Percentiles rank a stretch among this genome's conserved stretches.
phyloP scores from a whole-genome alignment of 345 rosid genomes.

The Pistacia integerrima region DNA sequence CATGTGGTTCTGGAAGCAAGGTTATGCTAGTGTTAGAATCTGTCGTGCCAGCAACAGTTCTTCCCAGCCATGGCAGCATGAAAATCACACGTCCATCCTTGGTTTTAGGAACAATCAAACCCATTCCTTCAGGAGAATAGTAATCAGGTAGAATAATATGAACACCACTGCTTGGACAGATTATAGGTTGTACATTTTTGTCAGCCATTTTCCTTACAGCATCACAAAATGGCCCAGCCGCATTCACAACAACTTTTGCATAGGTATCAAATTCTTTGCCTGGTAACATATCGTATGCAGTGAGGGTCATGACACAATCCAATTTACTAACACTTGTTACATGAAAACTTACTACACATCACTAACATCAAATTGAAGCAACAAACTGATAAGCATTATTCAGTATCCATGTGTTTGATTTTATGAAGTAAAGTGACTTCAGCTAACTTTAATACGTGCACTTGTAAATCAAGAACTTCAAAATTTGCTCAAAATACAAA shows the following conservation, averaged over 20 bases:
- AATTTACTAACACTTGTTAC: neutral
- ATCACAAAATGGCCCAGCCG: constrained; percentile 97
- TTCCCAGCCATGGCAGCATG: constrained; percentile 98
- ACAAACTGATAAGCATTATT: neutral
- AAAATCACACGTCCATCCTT: constrained; percentile 99
- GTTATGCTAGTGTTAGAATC: constrained; percentile 86
- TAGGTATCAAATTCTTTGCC: constrained; percentile 84
- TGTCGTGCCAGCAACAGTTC: constrained; percentile 96
- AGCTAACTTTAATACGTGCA: neutral
- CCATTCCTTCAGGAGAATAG: constrained; percentile 99
- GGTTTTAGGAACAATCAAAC: constrained; percentile 98
- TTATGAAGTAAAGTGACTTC: neutral
- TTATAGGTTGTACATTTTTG: constrained; percentile 65
- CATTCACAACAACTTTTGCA: constrained; percentile 91
- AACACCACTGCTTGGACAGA: constrained; percentile 97
- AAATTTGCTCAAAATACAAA: neutral
- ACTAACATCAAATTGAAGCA: constrained; percentile 11
- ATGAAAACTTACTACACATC: neutral
- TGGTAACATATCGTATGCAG: constrained; percentile 27
- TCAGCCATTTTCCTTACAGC: constrained; percentile 82
- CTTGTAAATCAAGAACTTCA: constrained; percentile 5
- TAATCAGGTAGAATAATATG: constrained; percentile 95
- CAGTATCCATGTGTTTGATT: neutral
- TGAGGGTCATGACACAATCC: neutral
- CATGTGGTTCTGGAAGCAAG: constrained; percentile 90